Evolutionary conservation across 768 basidiomycete species (phyloP).

Genomic region (Xerocomus brunneocitrinus): DNA sequence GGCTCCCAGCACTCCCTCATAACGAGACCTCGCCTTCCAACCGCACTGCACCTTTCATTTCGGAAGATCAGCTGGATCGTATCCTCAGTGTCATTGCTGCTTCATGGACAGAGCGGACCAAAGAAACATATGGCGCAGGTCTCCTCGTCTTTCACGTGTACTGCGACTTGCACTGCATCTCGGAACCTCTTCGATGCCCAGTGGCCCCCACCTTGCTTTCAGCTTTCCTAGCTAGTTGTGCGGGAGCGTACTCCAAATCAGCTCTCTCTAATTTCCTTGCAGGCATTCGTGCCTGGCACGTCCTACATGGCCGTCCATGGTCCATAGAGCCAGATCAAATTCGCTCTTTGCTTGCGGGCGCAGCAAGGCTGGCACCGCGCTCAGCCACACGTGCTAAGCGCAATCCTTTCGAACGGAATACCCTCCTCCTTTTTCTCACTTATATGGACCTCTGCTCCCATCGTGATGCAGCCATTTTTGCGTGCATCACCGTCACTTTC

Average conservation of each 20-base stretch:
- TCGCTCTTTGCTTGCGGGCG: too few species aligned
- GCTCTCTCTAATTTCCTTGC: not conserved
- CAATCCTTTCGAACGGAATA: not conserved
- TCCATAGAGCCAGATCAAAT: not conserved
- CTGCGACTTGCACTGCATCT: not conserved
- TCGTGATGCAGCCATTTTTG: not conserved
- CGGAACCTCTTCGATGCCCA: too few species aligned
- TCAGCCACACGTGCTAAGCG: too few species aligned
- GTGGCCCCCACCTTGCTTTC: too few species aligned
- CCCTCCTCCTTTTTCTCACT: not conserved
- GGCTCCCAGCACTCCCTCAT: not conserved
- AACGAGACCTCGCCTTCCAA: too few species aligned
- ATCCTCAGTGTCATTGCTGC: not conserved
- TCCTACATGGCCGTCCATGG: not conserved
- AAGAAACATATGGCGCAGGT: not conserved
- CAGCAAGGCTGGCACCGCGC: too few species aligned
- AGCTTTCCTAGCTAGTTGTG: too few species aligned
- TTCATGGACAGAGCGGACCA: not conserved
- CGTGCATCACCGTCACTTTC: not conserved
- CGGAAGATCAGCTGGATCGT: too few species aligned
- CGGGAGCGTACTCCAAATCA: not conserved
- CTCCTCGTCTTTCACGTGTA: not conserved
- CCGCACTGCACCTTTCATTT: too few species aligned
- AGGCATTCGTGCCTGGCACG: not conserved
- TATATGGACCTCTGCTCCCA: not conserved